Conservation (phyloP, 257 asterid genomes). For the Przewalskia tangutica region DNA sequence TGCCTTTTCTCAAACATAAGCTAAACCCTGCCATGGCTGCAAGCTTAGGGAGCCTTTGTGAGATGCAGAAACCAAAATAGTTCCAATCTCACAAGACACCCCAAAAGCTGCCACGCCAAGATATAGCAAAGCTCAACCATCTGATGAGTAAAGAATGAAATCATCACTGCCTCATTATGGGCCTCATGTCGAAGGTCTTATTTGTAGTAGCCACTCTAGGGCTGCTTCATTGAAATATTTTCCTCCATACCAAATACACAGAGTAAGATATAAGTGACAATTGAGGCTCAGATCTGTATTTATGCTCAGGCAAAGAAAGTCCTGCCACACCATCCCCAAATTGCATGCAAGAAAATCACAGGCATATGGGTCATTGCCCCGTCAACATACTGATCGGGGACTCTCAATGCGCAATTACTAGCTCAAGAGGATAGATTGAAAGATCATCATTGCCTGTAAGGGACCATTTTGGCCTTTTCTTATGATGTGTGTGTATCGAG, state of each 20-base stretch:
- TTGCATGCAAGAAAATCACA: background rate
- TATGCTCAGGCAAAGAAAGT: background rate
- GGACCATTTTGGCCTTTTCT: background rate
- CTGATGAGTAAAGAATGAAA: background rate
- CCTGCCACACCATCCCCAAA: background rate
- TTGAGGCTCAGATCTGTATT: background rate
- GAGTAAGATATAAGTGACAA: background rate
- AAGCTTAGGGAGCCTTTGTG: background rate
- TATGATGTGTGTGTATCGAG: background rate
- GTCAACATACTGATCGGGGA: background rate
- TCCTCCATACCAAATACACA: background rate
- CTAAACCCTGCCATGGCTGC: background rate
- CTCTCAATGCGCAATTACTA: background rate
- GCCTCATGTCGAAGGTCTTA: background rate
- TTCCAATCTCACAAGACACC: background rate
- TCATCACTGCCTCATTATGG: background rate
- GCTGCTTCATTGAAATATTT: background rate
- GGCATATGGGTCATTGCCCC: background rate
- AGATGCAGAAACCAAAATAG: background rate
- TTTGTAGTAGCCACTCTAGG: background rate
- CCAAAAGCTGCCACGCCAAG: background rate
- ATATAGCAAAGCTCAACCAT: background rate
- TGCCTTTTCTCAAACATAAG: background rate
- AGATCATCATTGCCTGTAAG: background rate
- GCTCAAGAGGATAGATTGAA: background rate